Conservation (phyloP, 768 basidiomycete species). For the Favolaschia claudopus region DNA sequence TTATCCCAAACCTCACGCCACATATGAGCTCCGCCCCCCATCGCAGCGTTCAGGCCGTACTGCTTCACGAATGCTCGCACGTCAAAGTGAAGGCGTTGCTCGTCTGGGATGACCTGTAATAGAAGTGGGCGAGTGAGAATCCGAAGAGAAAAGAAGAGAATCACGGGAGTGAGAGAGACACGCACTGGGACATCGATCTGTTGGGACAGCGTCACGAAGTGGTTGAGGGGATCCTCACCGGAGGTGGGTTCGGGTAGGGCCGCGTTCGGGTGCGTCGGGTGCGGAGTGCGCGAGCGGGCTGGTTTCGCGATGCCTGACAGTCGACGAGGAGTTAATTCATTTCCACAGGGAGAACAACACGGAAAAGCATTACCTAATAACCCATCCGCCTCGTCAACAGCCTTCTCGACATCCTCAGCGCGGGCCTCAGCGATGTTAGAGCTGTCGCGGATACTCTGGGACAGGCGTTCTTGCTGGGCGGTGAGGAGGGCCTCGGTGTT, state of each 20-base stretch:
- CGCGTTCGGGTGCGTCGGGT: conserved; percentile 28
- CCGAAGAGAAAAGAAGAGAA: background rate
- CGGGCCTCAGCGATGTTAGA: conserved; percentile 31
- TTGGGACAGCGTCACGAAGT: conserved; percentile 26
- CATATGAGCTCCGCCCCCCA: conserved; percentile 82
- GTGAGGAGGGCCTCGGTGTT: conserved; percentile 45
- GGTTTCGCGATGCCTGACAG: too few relatives aligned
- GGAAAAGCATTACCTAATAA: too few relatives aligned
- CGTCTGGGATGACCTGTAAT: conserved; percentile 41
- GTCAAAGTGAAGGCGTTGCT: conserved; percentile 67
- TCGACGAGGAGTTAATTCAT: too few relatives aligned
- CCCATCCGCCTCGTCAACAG: conserved; percentile 32
- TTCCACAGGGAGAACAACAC: too few relatives aligned
- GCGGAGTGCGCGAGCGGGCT: background rate
- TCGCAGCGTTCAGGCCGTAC: conserved; percentile 59
- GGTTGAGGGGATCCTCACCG: conserved; percentile 14
- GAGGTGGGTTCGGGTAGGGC: conserved; percentile 12
- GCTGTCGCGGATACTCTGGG: conserved; percentile 17
- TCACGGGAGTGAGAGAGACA: too few relatives aligned
- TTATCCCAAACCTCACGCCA: conserved; percentile 83
- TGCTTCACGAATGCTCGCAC: conserved; percentile 66
- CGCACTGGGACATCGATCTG: conserved; percentile 51
- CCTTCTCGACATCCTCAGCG: conserved; percentile 38
- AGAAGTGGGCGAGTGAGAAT: too few relatives aligned
- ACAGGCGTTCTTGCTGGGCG: conserved; percentile 42